A percentile compares a stretch with the other conserved stretches of the same genome.
Evolutionary conservation across 768 basidiomycete species (phyloP).

Genomic region (Boletus vermiculosoides): DNA sequence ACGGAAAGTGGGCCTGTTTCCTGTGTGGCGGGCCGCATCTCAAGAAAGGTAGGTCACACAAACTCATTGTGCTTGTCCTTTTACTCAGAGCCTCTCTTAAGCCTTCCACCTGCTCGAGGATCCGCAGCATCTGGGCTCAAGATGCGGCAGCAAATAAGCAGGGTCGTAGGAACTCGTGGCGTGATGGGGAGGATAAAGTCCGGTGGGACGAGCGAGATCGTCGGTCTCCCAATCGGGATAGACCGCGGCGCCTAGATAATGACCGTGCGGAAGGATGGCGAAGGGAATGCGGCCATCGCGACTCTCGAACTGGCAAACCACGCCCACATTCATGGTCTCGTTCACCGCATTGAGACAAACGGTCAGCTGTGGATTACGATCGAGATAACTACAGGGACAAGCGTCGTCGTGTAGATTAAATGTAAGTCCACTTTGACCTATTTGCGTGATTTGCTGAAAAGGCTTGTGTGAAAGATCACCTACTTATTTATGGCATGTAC

Average conservation of each 20-base stretch:
- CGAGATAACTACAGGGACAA: conserved; percentile 45
- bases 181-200: conserved; percentile 24
- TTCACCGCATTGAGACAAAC: conserved; percentile 31
- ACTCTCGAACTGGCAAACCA: conserved; percentile 18
- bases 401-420: conserved; percentile 55
- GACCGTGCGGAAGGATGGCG: conserved; percentile 20
- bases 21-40: conserved; percentile 92
- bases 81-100: conserved; percentile 19
- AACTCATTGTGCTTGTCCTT: neutral
- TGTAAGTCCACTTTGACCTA: conserved; percentile 17
- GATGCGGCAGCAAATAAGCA: conserved; percentile 32
- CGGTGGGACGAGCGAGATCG: conserved; percentile 22
- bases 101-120: conserved; percentile 31
- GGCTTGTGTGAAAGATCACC: neutral
- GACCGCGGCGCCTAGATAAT: conserved; percentile 26
- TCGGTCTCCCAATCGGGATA: conserved; percentile 23
- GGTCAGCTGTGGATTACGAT: conserved; percentile 28
- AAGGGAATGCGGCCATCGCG: conserved; percentile 18
- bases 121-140: conserved; percentile 35
- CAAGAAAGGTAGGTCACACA: conserved; percentile 64
- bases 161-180: conserved; percentile 40
- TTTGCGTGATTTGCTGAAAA: conserved; percentile 5
- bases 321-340: conserved; percentile 34
- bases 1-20: conserved; percentile 76
- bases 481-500: neutral